Evolutionary conservation across 108 stramenopile species (phyloP).

Genomic region (Nitzschia sp.): DNA sequence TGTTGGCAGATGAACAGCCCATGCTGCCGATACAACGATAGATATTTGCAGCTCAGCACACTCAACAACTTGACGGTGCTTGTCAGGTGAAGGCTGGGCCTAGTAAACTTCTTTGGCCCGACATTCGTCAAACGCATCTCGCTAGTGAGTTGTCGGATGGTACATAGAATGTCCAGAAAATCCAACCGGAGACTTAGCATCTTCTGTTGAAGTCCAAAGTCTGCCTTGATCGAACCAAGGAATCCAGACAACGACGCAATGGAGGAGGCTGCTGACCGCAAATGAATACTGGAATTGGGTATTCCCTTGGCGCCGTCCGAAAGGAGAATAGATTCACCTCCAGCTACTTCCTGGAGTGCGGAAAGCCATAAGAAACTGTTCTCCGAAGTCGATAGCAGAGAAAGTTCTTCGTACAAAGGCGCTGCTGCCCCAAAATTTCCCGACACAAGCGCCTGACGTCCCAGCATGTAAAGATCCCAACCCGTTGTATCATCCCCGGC

Average conservation of each 20-base stretch:
- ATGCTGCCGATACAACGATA: conserved; percentile 28
- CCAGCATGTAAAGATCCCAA: conserved; percentile 39
- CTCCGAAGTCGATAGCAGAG: conserved; percentile 18
- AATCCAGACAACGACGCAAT: conserved; percentile 11
- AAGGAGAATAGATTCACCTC: conserved; percentile 29
- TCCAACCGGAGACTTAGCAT: conserved; percentile 41
- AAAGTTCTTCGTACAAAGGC: conserved; percentile 15
- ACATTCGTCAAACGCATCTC: conserved; percentile 49
- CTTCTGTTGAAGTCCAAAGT: conserved; percentile 32
- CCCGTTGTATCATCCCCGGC: neutral
- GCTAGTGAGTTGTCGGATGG: conserved; percentile 35
- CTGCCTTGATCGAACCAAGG: neutral
- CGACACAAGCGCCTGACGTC: conserved; percentile 33
- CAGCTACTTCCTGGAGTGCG: conserved; percentile 34
- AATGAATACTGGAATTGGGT: conserved; percentile 16
- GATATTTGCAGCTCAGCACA: conserved; percentile 27
- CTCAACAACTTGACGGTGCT: conserved; percentile 28
- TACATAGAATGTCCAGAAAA: conserved; percentile 39
- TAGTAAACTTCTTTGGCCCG: conserved; percentile 41
- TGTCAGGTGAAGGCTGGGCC: conserved; percentile 34
- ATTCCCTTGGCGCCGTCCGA: conserved; percentile 33
- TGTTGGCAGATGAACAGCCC: conserved; percentile 44
- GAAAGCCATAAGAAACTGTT: conserved; percentile 40
- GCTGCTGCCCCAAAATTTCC: conserved; percentile 35
- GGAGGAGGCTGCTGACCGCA: conserved; percentile 28